Base-by-base conservation (phyloP, 768 basidiomycete species). In the Tulasnella sp. region DNA sequence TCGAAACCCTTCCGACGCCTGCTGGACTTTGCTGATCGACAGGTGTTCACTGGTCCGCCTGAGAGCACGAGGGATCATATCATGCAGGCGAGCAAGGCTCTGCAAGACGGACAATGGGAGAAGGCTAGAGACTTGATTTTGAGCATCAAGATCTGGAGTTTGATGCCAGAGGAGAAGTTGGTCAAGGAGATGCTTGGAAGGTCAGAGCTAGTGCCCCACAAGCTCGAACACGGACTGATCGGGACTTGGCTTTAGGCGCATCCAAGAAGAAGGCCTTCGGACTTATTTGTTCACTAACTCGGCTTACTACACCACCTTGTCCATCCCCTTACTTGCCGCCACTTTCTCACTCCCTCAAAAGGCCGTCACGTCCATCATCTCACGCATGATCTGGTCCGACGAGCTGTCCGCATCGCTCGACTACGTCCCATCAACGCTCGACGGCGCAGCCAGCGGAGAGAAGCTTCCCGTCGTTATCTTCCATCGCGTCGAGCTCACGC, bases 231-330 rank as follows among this genome's bases (percentile, higher is more conserved):
- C 9, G 44, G 12, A 24, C 40, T 42, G 42, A 42, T 6, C 8
- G 18, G 34, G 38, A n/a, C n/a, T 46, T 5, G 1, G 42, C 73
- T 39, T 52, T 83, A 98, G 95, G 84, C 95, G 97, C 82, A 99
- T 99, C 82, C 98, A 99, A 87, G 97, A 99, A 85, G 96, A 99
- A 85, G 97, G 96, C 38, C 88, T 99, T 72, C 91, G 96, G 75
- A 99, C 98, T 6, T 99, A 98, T 86, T 90, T 99, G 76, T 98
- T 98, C 89, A 97, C 97, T n/a, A 97, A 96, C 85, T 94, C 97
- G 19, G 92, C 96, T 12, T 91, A 96, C 86, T 99, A 99, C 87
- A 92, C 90, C 83, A 94, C 95, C 18, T 89, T 98, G 48, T 98
- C 98, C 1, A 89, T 99, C 71, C 89, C 92, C 0, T 89, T 97